Evolutionary conservation across 2,329 filamentous ascomycete genomes (phyloP).

Genomic region (Cercospora sp.): DNA sequence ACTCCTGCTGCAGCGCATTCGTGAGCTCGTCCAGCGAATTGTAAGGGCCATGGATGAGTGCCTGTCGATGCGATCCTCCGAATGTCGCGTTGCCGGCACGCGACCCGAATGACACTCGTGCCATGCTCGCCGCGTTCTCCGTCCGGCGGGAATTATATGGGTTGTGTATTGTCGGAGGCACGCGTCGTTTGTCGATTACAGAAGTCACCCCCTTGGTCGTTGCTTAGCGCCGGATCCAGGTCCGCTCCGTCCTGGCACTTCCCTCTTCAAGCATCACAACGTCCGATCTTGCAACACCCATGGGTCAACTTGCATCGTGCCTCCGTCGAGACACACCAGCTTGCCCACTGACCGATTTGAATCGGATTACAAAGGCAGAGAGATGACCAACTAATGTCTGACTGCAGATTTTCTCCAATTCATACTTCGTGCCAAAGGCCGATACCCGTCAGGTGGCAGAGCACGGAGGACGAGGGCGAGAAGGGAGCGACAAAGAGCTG

Average conservation of each 20-base stretch:
- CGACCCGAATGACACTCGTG: slow-evolving; percentile 32
- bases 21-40: slow-evolving; percentile 28
- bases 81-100: slow-evolving; percentile 27
- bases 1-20: slow-evolving; percentile 26
- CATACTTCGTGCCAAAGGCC: not conserved
- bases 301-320: not conserved
- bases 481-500: not conserved
- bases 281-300: not conserved
- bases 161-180: not conserved
- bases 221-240: not conserved
- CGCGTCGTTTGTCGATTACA: not conserved
- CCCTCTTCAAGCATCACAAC: not conserved
- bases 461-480: not conserved
- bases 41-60: slow-evolving; percentile 22
- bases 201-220: not conserved
- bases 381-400: not conserved
- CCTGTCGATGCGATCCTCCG: slow-evolving; percentile 9
- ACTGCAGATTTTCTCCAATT: not conserved
- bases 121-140: slow-evolving; percentile 10
- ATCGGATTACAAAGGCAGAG: not conserved
- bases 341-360: not conserved
- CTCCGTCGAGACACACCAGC: not conserved
- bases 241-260: not conserved
- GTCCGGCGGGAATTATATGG: not conserved
- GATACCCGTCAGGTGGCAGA: not conserved